A percentile compares a stretch with the other conserved stretches of the same genome.
Conservation (phyloP, 768 basidiomycete genomes). For the Suillus subluteus region DNA sequence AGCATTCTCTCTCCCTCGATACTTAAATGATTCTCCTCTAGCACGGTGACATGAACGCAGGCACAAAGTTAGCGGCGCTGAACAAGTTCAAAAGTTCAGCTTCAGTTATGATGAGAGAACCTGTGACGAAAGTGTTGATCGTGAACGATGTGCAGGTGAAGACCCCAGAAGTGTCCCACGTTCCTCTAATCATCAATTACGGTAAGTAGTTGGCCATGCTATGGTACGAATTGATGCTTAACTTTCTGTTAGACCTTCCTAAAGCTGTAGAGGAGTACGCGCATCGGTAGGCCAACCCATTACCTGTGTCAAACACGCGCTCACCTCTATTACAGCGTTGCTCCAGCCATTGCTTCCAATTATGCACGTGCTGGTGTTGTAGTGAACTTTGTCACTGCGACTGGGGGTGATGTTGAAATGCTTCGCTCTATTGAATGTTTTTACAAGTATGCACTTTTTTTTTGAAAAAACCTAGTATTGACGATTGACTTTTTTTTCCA, state of each 20-base stretch:
- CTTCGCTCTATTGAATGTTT: constrained; percentile 97
- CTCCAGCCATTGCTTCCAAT: constrained; percentile 82
- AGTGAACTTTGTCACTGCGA: constrained; percentile 96
- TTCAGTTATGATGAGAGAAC: constrained; percentile 64
- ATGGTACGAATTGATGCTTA: background rate
- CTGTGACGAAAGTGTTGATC: constrained; percentile 77
- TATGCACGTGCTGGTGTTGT: constrained; percentile 90
- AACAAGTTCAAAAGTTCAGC: constrained; percentile 75
- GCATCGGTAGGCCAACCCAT: constrained; percentile 64
- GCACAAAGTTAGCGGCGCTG: constrained; percentile 78
- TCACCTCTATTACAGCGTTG: constrained; percentile 55
- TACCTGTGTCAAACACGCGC: background rate
- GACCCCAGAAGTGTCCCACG: constrained; percentile 83
- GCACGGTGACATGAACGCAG: constrained; percentile 93
- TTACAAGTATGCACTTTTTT: constrained; percentile 71
- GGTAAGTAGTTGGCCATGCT: constrained; percentile 45
- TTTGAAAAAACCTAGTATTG: background rate
- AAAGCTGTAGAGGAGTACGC: constrained; percentile 98
- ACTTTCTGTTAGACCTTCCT: constrained; percentile 66
- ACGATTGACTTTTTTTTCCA: constrained; percentile 15
- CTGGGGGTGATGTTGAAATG: constrained; percentile 98
- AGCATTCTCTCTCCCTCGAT: constrained; percentile 7
- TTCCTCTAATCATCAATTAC: constrained; percentile 95
- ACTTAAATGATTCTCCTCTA: constrained; percentile 36
- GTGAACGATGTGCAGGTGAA: constrained; percentile 95